Percentiles rank a stretch among this genome's conserved stretches.
Conservation (phyloP, 73 alveolate species). For the Paramecium tetraurelia region DNA sequence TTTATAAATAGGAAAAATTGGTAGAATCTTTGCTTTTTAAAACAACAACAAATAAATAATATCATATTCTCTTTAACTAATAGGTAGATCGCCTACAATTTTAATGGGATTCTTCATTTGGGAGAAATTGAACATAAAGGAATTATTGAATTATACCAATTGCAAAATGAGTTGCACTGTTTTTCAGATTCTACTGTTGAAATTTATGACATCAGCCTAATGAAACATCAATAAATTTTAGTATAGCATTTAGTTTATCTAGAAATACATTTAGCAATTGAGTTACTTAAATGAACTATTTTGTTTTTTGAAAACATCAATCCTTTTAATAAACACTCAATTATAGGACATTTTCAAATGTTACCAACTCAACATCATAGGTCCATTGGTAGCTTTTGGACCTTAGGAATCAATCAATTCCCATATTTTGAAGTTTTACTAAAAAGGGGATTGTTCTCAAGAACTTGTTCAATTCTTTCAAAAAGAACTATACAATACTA, state of each 20-base stretch:
- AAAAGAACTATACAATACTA: slow-evolving; percentile 31
- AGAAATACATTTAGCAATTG: background rate
- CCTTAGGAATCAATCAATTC: background rate
- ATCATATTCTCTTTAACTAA: background rate
- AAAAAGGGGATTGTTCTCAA: background rate
- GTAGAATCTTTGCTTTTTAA: slow-evolving; percentile 14
- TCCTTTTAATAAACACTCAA: background rate
- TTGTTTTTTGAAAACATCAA: background rate
- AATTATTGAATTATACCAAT: background rate
- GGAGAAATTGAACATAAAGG: background rate
- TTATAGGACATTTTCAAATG: background rate
- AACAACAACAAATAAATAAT: background rate
- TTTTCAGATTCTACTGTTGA: background rate
- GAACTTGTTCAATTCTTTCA: background rate
- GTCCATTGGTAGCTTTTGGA: background rate
- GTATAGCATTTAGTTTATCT: background rate
- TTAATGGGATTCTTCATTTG: background rate
- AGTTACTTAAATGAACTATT: background rate
- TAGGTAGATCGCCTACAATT: background rate
- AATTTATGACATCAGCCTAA: background rate
- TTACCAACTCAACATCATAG: slow-evolving; percentile 3
- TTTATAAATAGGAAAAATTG: background rate
- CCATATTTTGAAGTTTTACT: background rate
- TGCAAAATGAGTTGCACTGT: background rate
- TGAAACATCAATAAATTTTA: background rate